Conservation (phyloP, 345 rosid species). For the Lepidium africanum region DNA sequence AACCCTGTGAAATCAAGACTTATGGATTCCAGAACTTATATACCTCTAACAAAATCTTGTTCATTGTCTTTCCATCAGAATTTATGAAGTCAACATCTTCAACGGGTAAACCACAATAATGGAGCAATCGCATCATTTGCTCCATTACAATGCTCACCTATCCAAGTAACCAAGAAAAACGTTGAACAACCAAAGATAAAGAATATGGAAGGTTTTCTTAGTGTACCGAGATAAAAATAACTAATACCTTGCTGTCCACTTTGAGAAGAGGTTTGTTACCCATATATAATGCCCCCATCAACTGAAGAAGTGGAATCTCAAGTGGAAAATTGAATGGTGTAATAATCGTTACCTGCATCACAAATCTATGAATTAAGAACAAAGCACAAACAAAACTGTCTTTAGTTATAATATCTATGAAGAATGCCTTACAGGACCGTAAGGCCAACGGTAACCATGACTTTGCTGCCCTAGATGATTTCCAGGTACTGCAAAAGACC, state of each 20-base stretch:
- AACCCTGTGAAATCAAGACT: background rate
- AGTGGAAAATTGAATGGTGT: conserved; percentile 97
- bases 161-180: conserved; percentile 5
- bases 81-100: conserved; percentile 95
- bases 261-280: conserved; percentile 94
- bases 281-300: conserved; percentile 98
- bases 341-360: conserved; percentile 75
- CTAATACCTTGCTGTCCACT: conserved; percentile 89
- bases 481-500: conserved; percentile 91
- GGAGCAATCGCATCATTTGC: conserved; percentile 91
- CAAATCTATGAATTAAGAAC: background rate
- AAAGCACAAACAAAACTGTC: background rate
- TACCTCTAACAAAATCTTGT: conserved; percentile 82
- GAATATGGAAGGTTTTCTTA: background rate
- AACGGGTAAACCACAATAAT: conserved; percentile 77
- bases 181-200: background rate
- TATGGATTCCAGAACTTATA: conserved; percentile 10
- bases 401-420: background rate
- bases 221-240: background rate
- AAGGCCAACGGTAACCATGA: conserved; percentile 97
- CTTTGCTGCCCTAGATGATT: conserved; percentile 98
- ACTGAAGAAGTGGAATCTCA: conserved; percentile 93
- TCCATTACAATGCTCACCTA: conserved; percentile 97
- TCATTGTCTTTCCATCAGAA: conserved; percentile 92
- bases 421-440: conserved; percentile 78